These are phyloP conservation scores for Vinca major DNA, from an alignment of 305 asterid genomes.

Conservation along the genomic window DNA sequence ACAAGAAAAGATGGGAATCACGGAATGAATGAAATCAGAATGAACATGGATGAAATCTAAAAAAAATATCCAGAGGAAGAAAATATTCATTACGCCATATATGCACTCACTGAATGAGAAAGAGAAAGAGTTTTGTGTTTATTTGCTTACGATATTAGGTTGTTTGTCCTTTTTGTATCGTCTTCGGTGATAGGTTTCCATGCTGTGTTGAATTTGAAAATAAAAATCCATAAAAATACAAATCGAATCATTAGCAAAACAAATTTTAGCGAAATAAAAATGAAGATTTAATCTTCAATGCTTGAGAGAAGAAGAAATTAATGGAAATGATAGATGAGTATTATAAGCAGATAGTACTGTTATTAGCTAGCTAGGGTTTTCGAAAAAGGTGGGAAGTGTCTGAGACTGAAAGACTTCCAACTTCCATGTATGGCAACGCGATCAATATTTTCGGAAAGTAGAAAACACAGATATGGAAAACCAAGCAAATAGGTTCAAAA, in stretches of 20 bases:
- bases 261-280: neutral
- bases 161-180: slow-evolving; percentile 38
- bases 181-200: slow-evolving; percentile 65
- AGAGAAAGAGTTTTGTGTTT: neutral
- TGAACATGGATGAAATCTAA: neutral
- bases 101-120: neutral
- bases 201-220: slow-evolving; percentile 15
- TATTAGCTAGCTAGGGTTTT: slow-evolving; percentile 28
- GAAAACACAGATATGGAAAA: slow-evolving; percentile 6
- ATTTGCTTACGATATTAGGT: slow-evolving; percentile 20
- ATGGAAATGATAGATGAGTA: neutral
- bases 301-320: neutral
- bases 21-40: neutral
- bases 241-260: neutral
- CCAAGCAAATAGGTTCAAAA: slow-evolving; percentile 3
- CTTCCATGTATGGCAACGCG: slow-evolving; percentile 28
- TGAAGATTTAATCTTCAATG: neutral
- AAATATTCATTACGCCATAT: neutral
- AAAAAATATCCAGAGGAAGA: neutral
- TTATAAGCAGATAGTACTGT: neutral
- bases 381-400: slow-evolving; percentile 15
- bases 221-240: neutral
- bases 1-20: slow-evolving; percentile 7
- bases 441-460: slow-evolving; percentile 20
- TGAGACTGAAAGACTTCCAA: neutral